Conservation (phyloP, 2,329 filamentous ascomycete genomes). For the Fusarium luffae region DNA sequence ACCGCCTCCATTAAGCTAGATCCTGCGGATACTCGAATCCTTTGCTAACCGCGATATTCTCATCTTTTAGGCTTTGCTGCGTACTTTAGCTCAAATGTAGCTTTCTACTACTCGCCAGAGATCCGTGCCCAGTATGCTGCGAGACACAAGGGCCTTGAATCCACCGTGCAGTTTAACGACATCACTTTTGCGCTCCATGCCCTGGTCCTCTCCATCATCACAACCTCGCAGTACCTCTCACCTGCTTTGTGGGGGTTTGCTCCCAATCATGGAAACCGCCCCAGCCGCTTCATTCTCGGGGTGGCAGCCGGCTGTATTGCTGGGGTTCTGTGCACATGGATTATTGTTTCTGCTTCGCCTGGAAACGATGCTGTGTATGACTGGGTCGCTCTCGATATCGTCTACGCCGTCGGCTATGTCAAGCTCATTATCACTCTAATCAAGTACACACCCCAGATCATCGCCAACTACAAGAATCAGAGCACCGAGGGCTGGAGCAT, state of each 20-base stretch:
- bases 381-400: constrained; percentile 72
- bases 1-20: constrained; percentile 17
- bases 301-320: constrained; percentile 76
- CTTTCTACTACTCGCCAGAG: constrained; percentile 81
- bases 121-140: constrained; percentile 86
- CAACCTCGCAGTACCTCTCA: constrained; percentile 81
- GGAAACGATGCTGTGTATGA: constrained; percentile 54
- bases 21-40: neutral
- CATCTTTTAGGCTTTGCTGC: constrained; percentile 69
- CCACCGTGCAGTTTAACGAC: constrained; percentile 91
- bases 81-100: constrained; percentile 79
- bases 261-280: constrained; percentile 65
- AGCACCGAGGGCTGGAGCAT: constrained; percentile 93
- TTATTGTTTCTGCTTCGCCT: constrained; percentile 57
- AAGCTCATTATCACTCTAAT: constrained; percentile 89
- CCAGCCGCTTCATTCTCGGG: constrained; percentile 71
- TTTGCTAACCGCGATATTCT: constrained; percentile 29
- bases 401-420: constrained; percentile 81
- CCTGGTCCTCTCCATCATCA: constrained; percentile 74
- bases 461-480: constrained; percentile 84
- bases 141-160: constrained; percentile 78
- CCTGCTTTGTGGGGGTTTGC: constrained; percentile 80
- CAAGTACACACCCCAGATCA: constrained; percentile 91
- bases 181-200: constrained; percentile 88
- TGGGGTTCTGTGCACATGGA: constrained; percentile 64